Evolutionary conservation across 2,329 filamentous ascomycete genomes (phyloP).

Genomic region (Monilinia polystroma): DNA sequence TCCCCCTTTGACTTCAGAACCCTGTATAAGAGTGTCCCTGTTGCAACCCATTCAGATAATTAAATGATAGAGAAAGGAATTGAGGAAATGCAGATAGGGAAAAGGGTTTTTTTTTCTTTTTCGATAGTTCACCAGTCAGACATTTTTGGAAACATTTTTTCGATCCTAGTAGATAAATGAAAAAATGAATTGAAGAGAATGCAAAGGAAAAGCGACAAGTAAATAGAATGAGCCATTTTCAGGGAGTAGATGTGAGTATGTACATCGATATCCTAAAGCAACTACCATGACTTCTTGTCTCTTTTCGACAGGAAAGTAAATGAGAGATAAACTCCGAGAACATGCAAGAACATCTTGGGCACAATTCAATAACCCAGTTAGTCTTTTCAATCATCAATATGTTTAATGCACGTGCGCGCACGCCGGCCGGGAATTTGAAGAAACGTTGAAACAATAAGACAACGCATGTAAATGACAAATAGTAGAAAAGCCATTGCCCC

Average conservation of each 20-base stretch:
- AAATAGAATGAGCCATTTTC: background rate
- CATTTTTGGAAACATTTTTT: conserved; percentile 8
- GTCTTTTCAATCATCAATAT: conserved; percentile 20
- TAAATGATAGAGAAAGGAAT: conserved; percentile 9
- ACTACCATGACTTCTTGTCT: conserved; percentile 14
- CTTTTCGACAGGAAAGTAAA: background rate
- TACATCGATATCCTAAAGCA: conserved; percentile 17
- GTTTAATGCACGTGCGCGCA: conserved; percentile 13
- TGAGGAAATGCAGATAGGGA: background rate
- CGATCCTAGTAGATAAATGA: conserved; percentile 6
- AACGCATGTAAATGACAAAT: conserved; percentile 20
- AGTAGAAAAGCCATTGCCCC: conserved; percentile 21
- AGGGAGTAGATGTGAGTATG: background rate
- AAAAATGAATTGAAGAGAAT: conserved; percentile 4
- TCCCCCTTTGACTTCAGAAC: conserved; percentile 13
- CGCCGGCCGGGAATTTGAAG: conserved; percentile 19
- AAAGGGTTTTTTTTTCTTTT: conserved; percentile 11
- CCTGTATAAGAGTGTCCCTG: conserved; percentile 13
- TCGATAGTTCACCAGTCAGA: background rate
- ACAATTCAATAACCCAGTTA: conserved; percentile 15
- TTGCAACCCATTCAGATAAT: background rate
- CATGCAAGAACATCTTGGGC: conserved; percentile 17
- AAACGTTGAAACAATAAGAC: conserved; percentile 18
- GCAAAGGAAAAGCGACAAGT: background rate
- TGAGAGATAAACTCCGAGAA: conserved; percentile 11